phyloP scores from a whole-genome alignment of 2,329 filamentous ascomycete genomes.

The Cercospora zeae-maydis region DNA sequence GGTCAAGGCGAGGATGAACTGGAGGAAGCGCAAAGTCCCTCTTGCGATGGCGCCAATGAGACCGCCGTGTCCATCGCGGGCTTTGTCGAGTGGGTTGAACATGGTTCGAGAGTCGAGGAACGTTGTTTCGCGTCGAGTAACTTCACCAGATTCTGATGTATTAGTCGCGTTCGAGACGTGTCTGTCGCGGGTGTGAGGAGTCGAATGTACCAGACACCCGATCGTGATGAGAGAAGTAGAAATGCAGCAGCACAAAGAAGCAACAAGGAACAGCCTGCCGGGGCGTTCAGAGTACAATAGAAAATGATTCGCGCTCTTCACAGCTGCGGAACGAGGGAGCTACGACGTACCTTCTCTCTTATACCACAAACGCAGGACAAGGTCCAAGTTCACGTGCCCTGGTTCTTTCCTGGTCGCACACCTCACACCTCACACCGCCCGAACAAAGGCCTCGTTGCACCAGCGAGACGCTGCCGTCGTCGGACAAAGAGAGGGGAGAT shows the following conservation, averaged over 20 bases:
- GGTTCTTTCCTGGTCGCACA: too few relatives aligned
- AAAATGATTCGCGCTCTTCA: not conserved
- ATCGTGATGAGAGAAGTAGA: conserved; percentile 1
- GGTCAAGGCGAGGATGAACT: conserved; percentile 71
- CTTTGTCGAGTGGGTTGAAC: conserved; percentile 30
- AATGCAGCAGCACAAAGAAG: not conserved
- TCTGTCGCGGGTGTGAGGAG: not conserved
- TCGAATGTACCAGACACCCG: conserved; percentile 18
- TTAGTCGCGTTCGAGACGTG: not conserved
- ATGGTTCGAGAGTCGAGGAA: conserved; percentile 2
- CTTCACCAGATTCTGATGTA: not conserved
- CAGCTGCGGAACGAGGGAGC: not conserved
- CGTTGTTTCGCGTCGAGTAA: not conserved
- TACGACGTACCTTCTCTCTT: not conserved
- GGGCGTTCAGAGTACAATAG: not conserved
- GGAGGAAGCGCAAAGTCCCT: conserved; percentile 64
- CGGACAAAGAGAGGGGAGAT: not conserved
- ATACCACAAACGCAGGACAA: not conserved
- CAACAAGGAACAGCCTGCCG: not conserved
- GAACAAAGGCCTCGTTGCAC: not conserved
- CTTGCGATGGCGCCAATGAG: conserved; percentile 51
- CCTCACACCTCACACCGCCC: too few relatives aligned
- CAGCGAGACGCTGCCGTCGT: not conserved
- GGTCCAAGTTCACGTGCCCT: too few relatives aligned
- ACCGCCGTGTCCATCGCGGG: conserved; percentile 30